These are phyloP conservation scores for Hypoxylon crocopeplum DNA, from an alignment of 495 filamentous ascomycete species.

Conservation along the genomic window DNA sequence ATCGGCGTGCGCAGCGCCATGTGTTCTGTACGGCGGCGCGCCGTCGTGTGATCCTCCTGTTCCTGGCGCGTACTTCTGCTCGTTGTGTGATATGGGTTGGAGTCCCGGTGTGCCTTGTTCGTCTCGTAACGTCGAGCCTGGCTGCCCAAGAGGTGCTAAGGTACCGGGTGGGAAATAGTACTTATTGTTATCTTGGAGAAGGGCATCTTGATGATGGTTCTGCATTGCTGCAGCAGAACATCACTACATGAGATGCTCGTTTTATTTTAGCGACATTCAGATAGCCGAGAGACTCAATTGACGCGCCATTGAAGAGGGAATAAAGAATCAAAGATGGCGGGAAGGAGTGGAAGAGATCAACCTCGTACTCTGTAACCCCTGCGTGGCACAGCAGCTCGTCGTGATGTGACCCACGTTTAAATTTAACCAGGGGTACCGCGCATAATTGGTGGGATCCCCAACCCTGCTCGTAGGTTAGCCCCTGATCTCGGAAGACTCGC, in stretches of 20 bases:
- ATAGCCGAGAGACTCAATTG: too few species aligned
- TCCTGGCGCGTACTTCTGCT: constrained; percentile 18
- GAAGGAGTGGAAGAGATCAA: too few species aligned
- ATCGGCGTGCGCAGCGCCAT: constrained; percentile 2
- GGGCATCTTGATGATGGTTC: constrained; percentile 13
- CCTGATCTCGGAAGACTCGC: too few species aligned
- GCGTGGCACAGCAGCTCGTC: too few species aligned
- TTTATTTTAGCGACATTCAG: too few species aligned
- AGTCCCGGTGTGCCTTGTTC: constrained; percentile 20
- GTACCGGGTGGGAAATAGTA: constrained; percentile 18
- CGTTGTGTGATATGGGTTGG: constrained; percentile 20
- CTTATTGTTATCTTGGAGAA: constrained; percentile 23
- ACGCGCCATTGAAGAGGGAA: too few species aligned
- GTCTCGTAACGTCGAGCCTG: constrained; percentile 15
- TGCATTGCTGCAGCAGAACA: constrained; percentile 28
- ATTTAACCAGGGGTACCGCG: too few species aligned
- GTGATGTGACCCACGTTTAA: too few species aligned
- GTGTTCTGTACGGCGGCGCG: constrained; percentile 6
- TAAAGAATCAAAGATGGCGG: too few species aligned
- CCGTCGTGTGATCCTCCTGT: not conserved
- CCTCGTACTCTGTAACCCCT: too few species aligned
- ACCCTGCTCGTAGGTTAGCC: too few species aligned
- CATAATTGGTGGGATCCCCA: too few species aligned
- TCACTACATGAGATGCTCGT: constrained; percentile 14
- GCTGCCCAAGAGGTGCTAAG: not conserved